Evolutionary conservation across 192 early-diverging fungal genomes (phyloP).

Genomic region (Coemansia sp.): DNA sequence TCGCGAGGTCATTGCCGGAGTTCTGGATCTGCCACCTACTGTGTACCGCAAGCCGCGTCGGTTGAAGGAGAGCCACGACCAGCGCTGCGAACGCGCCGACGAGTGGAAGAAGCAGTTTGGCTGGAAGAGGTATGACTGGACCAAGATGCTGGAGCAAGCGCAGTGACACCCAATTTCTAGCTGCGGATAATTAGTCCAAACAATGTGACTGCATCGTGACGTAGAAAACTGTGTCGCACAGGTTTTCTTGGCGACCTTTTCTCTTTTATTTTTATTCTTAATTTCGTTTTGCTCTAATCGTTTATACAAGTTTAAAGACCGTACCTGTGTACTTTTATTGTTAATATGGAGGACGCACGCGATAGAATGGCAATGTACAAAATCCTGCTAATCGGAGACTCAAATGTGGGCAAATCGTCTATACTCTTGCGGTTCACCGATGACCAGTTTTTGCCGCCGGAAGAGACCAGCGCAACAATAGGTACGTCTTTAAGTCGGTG

Average conservation of each 20-base stretch:
- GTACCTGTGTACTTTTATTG: neutral
- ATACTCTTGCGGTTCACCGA: constrained; percentile 92
- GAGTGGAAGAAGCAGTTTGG: constrained; percentile 58
- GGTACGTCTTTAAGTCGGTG: neutral
- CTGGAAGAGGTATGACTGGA: constrained; percentile 89
- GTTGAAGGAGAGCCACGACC: constrained; percentile 54
- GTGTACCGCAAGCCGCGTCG: constrained; percentile 69
- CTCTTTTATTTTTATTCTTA: neutral
- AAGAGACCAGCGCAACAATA: constrained; percentile 88
- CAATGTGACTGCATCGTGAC: neutral
- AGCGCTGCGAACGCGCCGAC: constrained; percentile 50
- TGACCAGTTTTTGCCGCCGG: constrained; percentile 88
- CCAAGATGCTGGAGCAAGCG: constrained; percentile 39
- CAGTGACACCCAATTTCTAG: neutral
- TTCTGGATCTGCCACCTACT: constrained; percentile 76
- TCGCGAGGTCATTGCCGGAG: constrained; percentile 79
- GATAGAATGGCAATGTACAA: constrained; percentile 86
- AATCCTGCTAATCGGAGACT: constrained; percentile 92
- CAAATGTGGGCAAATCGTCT: constrained; percentile 92
- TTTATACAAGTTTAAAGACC: neutral
- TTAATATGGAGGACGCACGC: constrained; percentile 11
- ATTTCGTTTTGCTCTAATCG: neutral
- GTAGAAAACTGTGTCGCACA: neutral
- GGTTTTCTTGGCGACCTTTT: neutral
- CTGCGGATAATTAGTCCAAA: neutral